Base-by-base conservation (phyloP, 345 rosid genomes). In the Rhizophora apiculata region DNA sequence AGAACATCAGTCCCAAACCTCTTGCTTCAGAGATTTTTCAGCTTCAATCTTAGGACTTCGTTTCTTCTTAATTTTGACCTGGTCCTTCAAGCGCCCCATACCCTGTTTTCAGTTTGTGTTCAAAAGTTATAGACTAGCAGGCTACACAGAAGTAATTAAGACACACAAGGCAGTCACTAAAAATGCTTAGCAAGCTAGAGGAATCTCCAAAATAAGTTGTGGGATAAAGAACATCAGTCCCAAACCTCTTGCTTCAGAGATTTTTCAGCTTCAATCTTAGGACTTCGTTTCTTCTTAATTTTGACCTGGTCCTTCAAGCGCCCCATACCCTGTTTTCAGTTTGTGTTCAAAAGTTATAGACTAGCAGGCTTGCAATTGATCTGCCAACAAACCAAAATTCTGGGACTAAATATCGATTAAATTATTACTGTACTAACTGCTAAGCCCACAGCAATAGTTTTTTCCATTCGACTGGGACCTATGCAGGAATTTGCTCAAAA, bases 241-340 rank as follows among this genome's bases (percentile, higher is more conserved):
- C 80, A 67, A 60, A 95, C 99, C 98, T 95, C 99, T 78, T 86
- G 90, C 86, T 85, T 87, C 83, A 95, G 71, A 53, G 86, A 89
- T 71, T 67, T 74, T 66, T 84, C 87, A 63, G 80, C 86, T 67
- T 82, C 88, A 6, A 81, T 73, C 69, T 63, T 74, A 5, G 85
- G 83, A 57, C 68, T 79, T 2, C 78, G 82, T 32, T 82, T 84
- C 78, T 80, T 82, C 79, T 72, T 80, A 32, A 70, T 75, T 74
- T 84, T 85, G 57, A 55, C 68, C 72, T 74, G 59, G 64, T 78
- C 78, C 72, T 81, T 79, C 46, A 75, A 66, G 68, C 73, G 78
- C 72, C 78, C 89, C 86, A 78, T 85, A 62, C 89, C 90, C 98
- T 91, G 84, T 56, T 37, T 63, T 51, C 72, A 66, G 51, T 78